Conservation (phyloP, 768 basidiomycete species). For the Tricholoma flavovirens region DNA sequence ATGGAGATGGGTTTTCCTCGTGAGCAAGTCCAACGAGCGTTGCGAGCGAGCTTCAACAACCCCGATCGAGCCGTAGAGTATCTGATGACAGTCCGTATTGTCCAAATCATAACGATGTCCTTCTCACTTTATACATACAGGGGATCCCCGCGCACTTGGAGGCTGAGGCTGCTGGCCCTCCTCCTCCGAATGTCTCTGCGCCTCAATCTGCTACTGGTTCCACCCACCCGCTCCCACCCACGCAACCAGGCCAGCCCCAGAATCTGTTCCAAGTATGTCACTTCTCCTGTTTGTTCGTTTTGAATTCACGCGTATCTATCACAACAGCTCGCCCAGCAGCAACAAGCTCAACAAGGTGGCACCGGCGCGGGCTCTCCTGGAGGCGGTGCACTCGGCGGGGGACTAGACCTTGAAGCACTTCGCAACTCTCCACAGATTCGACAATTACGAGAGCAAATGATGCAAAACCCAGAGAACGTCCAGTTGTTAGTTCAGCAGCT, state of each 20-base stretch:
- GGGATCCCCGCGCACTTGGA: conserved; percentile 75
- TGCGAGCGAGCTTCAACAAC: conserved; percentile 95
- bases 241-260: conserved; percentile 49
- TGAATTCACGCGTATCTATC: background rate
- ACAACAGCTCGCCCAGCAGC: conserved; percentile 65
- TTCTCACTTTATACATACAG: conserved; percentile 31
- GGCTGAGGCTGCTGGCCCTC: conserved; percentile 36
- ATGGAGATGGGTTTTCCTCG: conserved; percentile 91
- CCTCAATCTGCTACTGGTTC: conserved; percentile 28
- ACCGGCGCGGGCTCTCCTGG: conserved; percentile 31
- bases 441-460: conserved; percentile 67
- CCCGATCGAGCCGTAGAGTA: conserved; percentile 99
- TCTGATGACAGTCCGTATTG: conserved; percentile 70
- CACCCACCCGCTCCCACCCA: conserved; percentile 29
- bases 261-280: conserved; percentile 80
- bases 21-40: conserved; percentile 77
- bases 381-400: conserved; percentile 25
- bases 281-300: background rate
- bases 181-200: conserved; percentile 18
- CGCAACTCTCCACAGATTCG: conserved; percentile 60
- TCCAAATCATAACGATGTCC: conserved; percentile 1
- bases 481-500: conserved; percentile 86
- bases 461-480: conserved; percentile 69
- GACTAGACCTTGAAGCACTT: conserved; percentile 46
- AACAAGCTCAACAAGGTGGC: conserved; percentile 45